Percentiles rank a stretch among this genome's conserved stretches.
These are phyloP conservation scores for Ophiocordyceps camponoti-rufipedis DNA, from an alignment of 2,329 filamentous ascomycete genomes.

Conservation along the genomic window DNA sequence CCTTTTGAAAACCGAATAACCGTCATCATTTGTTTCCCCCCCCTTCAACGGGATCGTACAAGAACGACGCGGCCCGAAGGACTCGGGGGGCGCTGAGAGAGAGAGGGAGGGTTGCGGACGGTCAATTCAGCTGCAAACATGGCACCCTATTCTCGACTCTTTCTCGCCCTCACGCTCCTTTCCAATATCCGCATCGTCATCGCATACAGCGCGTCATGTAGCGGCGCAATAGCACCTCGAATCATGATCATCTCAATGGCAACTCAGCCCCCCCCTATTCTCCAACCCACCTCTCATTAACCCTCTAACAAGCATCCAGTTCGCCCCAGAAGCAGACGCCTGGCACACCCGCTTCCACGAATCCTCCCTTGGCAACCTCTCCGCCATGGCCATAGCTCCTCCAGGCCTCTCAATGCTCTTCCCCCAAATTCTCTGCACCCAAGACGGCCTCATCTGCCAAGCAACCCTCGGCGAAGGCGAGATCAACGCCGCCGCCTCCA, in stretches of 20 bases:
- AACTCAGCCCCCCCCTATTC: not conserved
- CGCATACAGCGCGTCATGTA: not conserved
- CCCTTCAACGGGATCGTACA: not conserved
- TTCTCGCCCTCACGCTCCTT: not conserved
- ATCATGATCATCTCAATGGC: constrained; percentile 20
- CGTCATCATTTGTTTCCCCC: not conserved
- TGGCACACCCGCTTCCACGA: constrained; percentile 37
- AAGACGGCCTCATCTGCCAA: constrained; percentile 45
- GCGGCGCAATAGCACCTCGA: constrained; percentile 28
- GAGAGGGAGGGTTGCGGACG: not conserved
- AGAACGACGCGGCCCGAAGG: not conserved
- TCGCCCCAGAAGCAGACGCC: constrained; percentile 38
- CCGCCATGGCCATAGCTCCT: constrained; percentile 35
- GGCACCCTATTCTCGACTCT: not conserved
- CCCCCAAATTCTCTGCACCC: constrained; percentile 45
- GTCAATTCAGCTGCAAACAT: not conserved
- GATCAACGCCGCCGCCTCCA: constrained; percentile 55
- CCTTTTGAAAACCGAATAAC: not conserved
- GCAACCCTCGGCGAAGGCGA: constrained; percentile 49
- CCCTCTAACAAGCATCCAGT: constrained; percentile 21
- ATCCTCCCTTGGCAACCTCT: constrained; percentile 32
- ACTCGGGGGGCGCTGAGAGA: no score
- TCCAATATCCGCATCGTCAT: not conserved
- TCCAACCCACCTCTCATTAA: not conserved
- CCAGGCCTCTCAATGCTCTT: constrained; percentile 48